Percentiles rank a stretch among this genome's conserved stretches.
Conservation (phyloP, 768 basidiomycete species). For the Neoboletus subvelutipes region DNA sequence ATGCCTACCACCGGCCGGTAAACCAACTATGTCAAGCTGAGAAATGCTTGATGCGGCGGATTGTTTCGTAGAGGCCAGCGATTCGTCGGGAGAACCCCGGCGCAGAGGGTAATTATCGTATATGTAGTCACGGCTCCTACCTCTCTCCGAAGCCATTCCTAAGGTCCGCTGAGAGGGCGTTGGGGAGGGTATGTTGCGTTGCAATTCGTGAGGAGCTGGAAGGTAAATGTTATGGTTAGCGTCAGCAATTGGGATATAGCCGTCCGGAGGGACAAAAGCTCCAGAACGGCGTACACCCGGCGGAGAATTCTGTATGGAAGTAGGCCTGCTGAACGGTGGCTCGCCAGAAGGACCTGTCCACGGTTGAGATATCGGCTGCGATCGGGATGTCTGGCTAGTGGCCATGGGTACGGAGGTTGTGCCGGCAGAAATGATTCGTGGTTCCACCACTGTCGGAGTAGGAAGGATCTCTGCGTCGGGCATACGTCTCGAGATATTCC, state of each 20-base stretch:
- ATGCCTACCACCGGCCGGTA: constrained; percentile 19
- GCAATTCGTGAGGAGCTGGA: constrained; percentile 53
- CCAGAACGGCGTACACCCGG: constrained; percentile 14
- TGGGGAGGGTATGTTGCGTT: constrained; percentile 28
- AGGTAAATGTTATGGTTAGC: constrained; percentile 40
- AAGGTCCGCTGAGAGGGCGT: constrained; percentile 26
- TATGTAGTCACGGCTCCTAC: constrained; percentile 23
- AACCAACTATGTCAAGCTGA: constrained; percentile 33
- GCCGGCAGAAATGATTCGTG: constrained; percentile 12
- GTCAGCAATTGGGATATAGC: constrained; percentile 47
- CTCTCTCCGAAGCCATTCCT: constrained; percentile 20
- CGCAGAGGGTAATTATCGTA: constrained; percentile 23
- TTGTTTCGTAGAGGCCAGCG: constrained; percentile 29
- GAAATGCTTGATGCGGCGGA: constrained; percentile 32
- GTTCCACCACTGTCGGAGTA: constrained; percentile 8
- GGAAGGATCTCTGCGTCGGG: constrained; percentile 14
- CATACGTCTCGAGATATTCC: constrained; percentile 13
- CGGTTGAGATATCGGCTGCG: constrained; percentile 13
- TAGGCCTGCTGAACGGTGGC: constrained; percentile 14
- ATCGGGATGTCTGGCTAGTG: constrained; percentile 18
- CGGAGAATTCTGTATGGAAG: constrained; percentile 23
- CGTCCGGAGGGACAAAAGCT: constrained; percentile 44
- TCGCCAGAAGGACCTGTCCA: constrained; percentile 19
- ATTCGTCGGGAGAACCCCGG: constrained; percentile 30
- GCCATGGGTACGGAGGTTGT: constrained; percentile 8